Conservation (phyloP, 1,284 basidiomycete genomes). For the Ustilago curta region DNA sequence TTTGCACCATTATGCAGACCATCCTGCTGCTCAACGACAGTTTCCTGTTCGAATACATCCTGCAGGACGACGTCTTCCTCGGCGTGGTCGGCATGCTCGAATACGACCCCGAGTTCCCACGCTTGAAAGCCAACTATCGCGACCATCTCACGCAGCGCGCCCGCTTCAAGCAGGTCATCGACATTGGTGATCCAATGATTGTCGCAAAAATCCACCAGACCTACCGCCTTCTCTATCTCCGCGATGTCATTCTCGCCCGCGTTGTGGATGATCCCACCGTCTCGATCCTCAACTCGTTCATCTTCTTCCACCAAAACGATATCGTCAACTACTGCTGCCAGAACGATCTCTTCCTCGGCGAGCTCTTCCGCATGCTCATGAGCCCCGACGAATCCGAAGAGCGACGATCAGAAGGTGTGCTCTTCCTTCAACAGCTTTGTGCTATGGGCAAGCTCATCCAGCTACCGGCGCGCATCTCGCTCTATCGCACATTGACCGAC, state of each 20-base stretch:
- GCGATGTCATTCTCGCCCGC: conserved; percentile 95
- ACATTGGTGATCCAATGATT: conserved; percentile 63
- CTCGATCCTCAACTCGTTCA: conserved; percentile 94
- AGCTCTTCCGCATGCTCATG: conserved; percentile 76
- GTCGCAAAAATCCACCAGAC: conserved; percentile 86
- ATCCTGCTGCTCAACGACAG: conserved; percentile 96
- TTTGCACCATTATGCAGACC: conserved; percentile 93
- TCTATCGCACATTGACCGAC: conserved; percentile 91
- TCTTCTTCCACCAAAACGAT: conserved; percentile 99
- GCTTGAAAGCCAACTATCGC: conserved; percentile 94
- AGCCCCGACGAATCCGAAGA: conserved; percentile 35
- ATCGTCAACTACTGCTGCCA: conserved; percentile 90
- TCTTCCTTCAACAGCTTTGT: conserved; percentile 92
- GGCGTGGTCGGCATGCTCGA: conserved; percentile 96
- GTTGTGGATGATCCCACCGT: conserved; percentile 95
- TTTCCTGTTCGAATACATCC: conserved; percentile 90
- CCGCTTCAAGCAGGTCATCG: conserved; percentile 74
- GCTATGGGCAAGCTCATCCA: conserved; percentile 97
- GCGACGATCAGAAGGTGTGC: conserved; percentile 60
- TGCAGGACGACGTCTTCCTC: conserved; percentile 91
- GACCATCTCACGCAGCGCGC: conserved; percentile 85
- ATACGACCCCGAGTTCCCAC: conserved; percentile 97
- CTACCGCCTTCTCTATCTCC: conserved; percentile 94
- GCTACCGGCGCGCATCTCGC: conserved; percentile 82
- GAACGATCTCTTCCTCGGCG: conserved; percentile 80